Evolutionary conservation across 2,329 filamentous ascomycete genomes (phyloP), one percentile per base, ranked within the genome.

Genomic region (Alternaria triticimaculans): DNA sequence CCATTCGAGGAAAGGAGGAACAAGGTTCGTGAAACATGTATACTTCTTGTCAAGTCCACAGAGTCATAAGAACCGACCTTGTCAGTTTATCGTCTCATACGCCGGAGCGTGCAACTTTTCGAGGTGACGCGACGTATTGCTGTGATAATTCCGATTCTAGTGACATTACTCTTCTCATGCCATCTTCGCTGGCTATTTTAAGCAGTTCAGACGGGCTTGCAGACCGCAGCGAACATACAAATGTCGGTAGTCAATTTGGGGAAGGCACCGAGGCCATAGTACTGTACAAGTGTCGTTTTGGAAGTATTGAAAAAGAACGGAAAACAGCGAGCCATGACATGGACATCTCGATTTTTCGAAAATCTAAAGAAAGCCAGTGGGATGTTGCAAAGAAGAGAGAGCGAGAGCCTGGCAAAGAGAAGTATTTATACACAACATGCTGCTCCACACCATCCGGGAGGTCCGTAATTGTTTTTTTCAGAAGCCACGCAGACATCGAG

Each of bases 111-210:
- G 6, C 14, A 8, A 15, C 6, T n/a, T 37, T 37, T 37, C 7
- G 15, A 37, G 7, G 33, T 15, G 15, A 37, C 33, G 15, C 7
- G 33, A 37, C 15, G n/a, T 37, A n/a, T 9, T 2, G 15, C 33
- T 37, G 15, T 3, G 14, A 15, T 5, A n/a, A 4, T 37, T 8
- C 15, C 15, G 33, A 37, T 37, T n/a, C 15, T 7, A 37, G 33
- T 1, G 33, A 1, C 33, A 37, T 10, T 5, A n/a, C 4, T 10
- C 2, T 37, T n/a, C 15, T 10, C 33, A 37, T 37, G 2, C 4
- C 15, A n/a, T 37, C 15, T 37, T n/a, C 2, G 15, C 0, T n/a
- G 33, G 2, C 9, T 0, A n/a, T 4, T 37, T n/a, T 0, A 9
- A 37, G 4, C 33, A n/a, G 15, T 9, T n/a, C 8, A 37, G 4